phyloP scores from a whole-genome alignment of 345 rosid species.

The Lumnitzera racemosa region DNA sequence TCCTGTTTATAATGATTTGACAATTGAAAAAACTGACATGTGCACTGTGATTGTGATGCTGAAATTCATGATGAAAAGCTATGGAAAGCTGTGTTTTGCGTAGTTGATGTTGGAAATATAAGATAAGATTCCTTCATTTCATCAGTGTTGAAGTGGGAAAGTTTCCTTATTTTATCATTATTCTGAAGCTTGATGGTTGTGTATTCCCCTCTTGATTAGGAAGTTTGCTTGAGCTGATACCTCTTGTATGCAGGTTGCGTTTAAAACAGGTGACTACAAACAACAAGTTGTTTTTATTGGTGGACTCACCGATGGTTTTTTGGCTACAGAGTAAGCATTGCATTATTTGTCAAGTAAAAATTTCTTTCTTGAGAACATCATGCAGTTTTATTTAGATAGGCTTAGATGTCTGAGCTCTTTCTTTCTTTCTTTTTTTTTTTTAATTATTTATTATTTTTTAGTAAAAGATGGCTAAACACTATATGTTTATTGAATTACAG shows the following conservation, averaged over 20 bases:
- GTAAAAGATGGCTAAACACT: neutral
- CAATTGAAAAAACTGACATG: no score
- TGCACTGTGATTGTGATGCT: no score
- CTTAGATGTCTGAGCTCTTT: slow-evolving; percentile 1
- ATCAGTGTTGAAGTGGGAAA: neutral
- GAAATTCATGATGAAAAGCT: no score
- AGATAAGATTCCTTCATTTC: neutral
- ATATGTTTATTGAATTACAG: slow-evolving; percentile 26
- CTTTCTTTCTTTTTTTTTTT: no score
- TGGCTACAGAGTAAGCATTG: slow-evolving; percentile 80
- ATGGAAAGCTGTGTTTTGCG: no score
- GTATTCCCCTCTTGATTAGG: no score
- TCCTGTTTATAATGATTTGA: neutral
- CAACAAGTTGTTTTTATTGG: slow-evolving; percentile 87
- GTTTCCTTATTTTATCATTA: no score
- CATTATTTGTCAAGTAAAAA: neutral
- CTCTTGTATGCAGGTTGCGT: slow-evolving; percentile 63
- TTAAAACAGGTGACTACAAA: slow-evolving; percentile 83
- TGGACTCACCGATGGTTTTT: slow-evolving; percentile 82
- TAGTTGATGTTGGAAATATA: no score
- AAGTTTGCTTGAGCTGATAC: no score
- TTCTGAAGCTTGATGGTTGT: no score
- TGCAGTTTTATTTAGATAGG: neutral
- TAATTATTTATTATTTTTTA: neutral
- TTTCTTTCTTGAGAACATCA: no score